These are phyloP conservation scores for Acacia melanoxylon DNA, from an alignment of 306 rosid genomes.

Conservation along the genomic window DNA sequence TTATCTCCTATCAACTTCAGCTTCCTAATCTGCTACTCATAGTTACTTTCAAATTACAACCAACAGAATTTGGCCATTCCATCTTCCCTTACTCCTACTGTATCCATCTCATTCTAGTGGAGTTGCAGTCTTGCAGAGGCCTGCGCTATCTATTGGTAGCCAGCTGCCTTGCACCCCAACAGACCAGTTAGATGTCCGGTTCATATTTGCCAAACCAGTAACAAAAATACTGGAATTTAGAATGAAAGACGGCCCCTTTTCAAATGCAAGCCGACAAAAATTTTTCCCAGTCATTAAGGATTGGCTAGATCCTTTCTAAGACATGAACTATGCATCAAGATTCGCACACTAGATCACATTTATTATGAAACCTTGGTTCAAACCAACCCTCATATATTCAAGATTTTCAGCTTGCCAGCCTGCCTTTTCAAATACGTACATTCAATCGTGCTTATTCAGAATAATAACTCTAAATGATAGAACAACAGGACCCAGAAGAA, in stretches of 20 bases:
- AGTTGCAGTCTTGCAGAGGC: background rate
- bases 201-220: background rate
- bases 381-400: background rate
- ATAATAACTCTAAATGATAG: background rate
- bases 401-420: background rate
- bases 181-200: background rate
- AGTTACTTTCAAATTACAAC: background rate
- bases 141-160: background rate
- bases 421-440: background rate
- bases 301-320: background rate
- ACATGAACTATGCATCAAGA: background rate
- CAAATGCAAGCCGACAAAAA: background rate
- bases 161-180: background rate
- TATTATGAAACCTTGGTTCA: background rate
- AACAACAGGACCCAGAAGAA: background rate
- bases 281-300: background rate
- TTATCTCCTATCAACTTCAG: background rate
- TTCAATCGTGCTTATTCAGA: background rate
- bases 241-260: background rate
- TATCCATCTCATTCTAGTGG: background rate
- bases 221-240: background rate
- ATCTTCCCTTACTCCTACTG: background rate
- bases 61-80: background rate
- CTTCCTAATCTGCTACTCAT: background rate
- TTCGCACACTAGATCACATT: background rate